Percentiles rank a stretch among this genome's conserved stretches.
These are phyloP conservation scores for Erysimum cheiri DNA, from an alignment of 441 rosid genomes.

Conservation along the genomic window DNA sequence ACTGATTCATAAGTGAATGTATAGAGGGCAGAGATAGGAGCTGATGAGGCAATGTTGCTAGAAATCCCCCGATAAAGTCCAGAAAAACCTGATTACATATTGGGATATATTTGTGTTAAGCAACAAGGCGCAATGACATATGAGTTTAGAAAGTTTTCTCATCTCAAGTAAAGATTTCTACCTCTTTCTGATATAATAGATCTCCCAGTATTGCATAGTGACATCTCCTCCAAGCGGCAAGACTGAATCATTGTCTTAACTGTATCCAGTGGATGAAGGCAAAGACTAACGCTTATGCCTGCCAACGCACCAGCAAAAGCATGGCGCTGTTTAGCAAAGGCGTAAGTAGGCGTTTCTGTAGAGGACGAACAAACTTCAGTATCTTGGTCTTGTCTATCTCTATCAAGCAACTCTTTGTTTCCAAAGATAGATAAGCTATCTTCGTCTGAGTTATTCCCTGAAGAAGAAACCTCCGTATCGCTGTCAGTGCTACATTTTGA, in stretches of 20 bases:
- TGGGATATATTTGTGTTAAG: neutral
- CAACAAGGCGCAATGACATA: constrained; percentile 23
- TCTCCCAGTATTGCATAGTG: constrained; percentile 66
- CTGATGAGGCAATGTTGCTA: constrained; percentile 83
- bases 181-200: constrained; percentile 91
- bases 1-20: constrained; percentile 85
- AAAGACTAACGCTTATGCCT: constrained; percentile 82
- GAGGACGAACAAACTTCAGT: constrained; percentile 39
- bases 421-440: neutral
- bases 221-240: constrained; percentile 73
- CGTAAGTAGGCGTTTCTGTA: constrained; percentile 46
- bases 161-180: constrained; percentile 35
- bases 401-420: constrained; percentile 41
- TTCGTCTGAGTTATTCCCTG: constrained; percentile 3
- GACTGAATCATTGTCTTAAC: constrained; percentile 84
- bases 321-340: constrained; percentile 75
- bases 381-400: constrained; percentile 38
- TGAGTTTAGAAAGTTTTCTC: constrained; percentile 3
- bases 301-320: constrained; percentile 95
- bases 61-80: constrained; percentile 83
- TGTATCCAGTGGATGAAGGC: constrained; percentile 94
- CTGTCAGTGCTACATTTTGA: constrained; percentile 17
- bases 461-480: constrained; percentile 22
- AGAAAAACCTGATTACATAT: constrained; percentile 60
- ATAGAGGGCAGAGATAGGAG: constrained; percentile 90